Conservation (phyloP, 768 basidiomycete genomes). For the Boletus subparvulus region DNA sequence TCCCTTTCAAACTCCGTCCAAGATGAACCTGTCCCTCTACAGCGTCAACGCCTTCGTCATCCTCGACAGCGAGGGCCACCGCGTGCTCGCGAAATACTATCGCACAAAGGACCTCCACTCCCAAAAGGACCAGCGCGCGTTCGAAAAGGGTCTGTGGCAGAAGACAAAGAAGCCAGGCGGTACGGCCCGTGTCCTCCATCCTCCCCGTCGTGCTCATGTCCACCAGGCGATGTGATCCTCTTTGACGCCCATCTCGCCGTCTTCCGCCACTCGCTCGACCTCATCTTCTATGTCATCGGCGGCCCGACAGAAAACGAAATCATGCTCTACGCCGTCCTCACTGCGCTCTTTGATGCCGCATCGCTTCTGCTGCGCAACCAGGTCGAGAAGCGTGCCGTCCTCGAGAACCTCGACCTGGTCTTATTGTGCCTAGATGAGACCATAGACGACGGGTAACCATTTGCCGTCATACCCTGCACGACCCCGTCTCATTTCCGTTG, state of each 20-base stretch:
- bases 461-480: not conserved
- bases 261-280: constrained; percentile 92
- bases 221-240: constrained; percentile 85
- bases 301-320: constrained; percentile 90
- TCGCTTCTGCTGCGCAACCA: constrained; percentile 85
- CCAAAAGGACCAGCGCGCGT: constrained; percentile 90
- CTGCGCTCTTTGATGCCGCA: constrained; percentile 83
- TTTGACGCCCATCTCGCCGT: constrained; percentile 89
- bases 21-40: constrained; percentile 82
- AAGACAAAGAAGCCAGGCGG: constrained; percentile 95
- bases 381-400: constrained; percentile 89
- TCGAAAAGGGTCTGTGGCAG: constrained; percentile 93
- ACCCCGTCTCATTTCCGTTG: constrained; percentile 10
- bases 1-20: constrained; percentile 24
- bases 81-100: constrained; percentile 96
- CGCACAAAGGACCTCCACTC: constrained; percentile 60
- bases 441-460: constrained; percentile 90
- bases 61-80: constrained; percentile 93
- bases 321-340: constrained; percentile 86
- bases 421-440: constrained; percentile 94
- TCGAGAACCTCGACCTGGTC: constrained; percentile 93
- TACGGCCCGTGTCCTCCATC: constrained; percentile 36
- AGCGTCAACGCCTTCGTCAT: constrained; percentile 84
- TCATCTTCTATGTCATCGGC: constrained; percentile 92
- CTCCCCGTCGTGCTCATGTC: not conserved